phyloP scores from a whole-genome alignment of 768 basidiomycete species.

The Lenzites betulinus region DNA sequence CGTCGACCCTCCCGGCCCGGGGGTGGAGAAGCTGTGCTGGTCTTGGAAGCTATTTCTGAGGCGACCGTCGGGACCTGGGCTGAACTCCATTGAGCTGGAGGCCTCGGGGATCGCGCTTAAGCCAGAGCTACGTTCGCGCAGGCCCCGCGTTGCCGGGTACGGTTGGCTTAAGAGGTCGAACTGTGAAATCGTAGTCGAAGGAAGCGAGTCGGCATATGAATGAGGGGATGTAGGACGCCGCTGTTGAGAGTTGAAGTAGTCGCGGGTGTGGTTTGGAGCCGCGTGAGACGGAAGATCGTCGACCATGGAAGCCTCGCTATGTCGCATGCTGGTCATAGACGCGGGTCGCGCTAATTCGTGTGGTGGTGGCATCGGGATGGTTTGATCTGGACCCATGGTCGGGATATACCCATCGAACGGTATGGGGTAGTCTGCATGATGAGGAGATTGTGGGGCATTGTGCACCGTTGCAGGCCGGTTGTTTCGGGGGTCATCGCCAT shows the following conservation, averaged over 20 bases:
- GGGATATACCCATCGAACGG: conserved; percentile 33
- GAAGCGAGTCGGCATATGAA: conserved; percentile 28
- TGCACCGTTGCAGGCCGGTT: conserved; percentile 15
- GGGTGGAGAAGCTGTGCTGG: conserved; percentile 19
- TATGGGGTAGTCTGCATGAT: conserved; percentile 18
- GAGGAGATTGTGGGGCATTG: conserved; percentile 22
- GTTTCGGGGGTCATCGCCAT: conserved; percentile 3
- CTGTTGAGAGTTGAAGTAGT: conserved; percentile 16
- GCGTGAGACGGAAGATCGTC: background rate
- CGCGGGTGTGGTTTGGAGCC: conserved; percentile 4
- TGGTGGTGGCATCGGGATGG: conserved; percentile 24
- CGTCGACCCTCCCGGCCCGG: background rate
- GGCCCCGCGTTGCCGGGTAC: conserved; percentile 5
- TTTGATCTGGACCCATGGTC: conserved; percentile 16
- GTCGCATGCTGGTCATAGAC: conserved; percentile 14
- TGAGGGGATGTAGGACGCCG: conserved; percentile 18
- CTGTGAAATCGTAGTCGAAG: conserved; percentile 28
- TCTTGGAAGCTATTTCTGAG: conserved; percentile 22
- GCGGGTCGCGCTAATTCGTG: conserved; percentile 16
- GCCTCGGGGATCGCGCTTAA: conserved; percentile 31
- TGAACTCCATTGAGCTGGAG: conserved; percentile 29
- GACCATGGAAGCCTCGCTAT: background rate
- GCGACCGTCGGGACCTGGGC: conserved; percentile 24
- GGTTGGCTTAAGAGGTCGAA: conserved; percentile 29
- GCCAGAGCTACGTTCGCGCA: conserved; percentile 19